phyloP scores from a whole-genome alignment of 805 yeast genomes.

The Candida hispaniensis region DNA sequence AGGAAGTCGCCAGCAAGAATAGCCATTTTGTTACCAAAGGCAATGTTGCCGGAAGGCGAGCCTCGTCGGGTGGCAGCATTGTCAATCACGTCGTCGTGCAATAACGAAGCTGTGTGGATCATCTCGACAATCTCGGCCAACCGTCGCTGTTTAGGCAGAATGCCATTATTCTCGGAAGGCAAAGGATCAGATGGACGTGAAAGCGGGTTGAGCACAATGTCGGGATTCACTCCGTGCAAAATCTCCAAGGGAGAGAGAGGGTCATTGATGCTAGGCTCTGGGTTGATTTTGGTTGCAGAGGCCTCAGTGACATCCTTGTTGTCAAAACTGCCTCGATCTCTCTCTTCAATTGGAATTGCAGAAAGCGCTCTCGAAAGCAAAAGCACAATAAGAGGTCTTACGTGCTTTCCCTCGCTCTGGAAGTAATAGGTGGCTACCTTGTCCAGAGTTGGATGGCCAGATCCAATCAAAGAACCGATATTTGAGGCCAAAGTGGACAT shows the following conservation, averaged over 20 bases:
- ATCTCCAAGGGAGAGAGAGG: conserved; percentile 69
- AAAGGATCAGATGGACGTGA: conserved; percentile 66
- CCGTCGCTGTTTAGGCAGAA: conserved; percentile 88
- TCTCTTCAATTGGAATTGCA: conserved; percentile 52
- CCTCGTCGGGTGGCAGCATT: conserved; percentile 78
- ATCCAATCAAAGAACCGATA: conserved; percentile 77
- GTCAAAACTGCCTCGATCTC: conserved; percentile 55
- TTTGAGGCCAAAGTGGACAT: conserved; percentile 83
- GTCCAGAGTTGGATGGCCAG: conserved; percentile 88
- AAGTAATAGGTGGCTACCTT: conserved; percentile 91
- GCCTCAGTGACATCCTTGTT: conserved; percentile 24
- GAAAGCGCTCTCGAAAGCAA: conserved; percentile 72
- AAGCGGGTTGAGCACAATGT: conserved; percentile 64
- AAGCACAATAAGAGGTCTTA: conserved; percentile 81
- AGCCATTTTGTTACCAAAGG: conserved; percentile 95
- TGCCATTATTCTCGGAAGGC: conserved; percentile 60
- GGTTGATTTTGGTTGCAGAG: conserved; percentile 21
- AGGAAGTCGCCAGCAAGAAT: conserved; percentile 93
- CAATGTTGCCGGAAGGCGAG: conserved; percentile 81
- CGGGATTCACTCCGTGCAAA: conserved; percentile 85
- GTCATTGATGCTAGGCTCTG: conserved; percentile 29
- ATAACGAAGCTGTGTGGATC: conserved; percentile 92
- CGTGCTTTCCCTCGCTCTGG: conserved; percentile 92
- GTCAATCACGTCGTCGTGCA: conserved; percentile 97
- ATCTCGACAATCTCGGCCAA: conserved; percentile 95